Evolutionary conservation across 164 flowering plant species (phyloP).

Genomic region (Umbellularia californica): DNA sequence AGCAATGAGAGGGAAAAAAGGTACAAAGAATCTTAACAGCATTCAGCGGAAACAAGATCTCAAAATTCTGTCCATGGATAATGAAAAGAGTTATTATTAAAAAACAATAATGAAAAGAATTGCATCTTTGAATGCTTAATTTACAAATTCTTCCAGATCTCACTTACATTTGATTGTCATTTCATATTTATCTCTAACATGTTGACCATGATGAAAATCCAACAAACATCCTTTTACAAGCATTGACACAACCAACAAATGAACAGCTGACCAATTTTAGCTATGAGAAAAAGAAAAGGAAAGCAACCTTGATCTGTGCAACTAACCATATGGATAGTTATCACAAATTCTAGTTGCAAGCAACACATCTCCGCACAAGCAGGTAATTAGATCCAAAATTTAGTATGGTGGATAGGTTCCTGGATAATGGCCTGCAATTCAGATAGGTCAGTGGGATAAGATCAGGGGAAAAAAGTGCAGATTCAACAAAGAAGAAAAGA

Average conservation of each 20-base stretch:
- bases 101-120: too few relatives aligned
- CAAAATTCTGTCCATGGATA: too few relatives aligned
- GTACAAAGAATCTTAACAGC: too few relatives aligned
- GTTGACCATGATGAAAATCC: not conserved
- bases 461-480: not conserved
- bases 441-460: not conserved
- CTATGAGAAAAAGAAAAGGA: not conserved
- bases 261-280: not conserved
- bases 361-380: not conserved
- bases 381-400: not conserved
- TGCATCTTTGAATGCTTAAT: too few relatives aligned
- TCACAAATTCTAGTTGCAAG: not conserved
- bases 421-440: constrained; percentile 26
- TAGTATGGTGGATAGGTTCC: constrained; percentile 35
- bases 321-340: not conserved
- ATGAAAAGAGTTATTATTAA: too few relatives aligned
- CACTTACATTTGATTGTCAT: too few relatives aligned
- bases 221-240: not conserved
- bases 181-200: not conserved
- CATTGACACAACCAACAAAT: not conserved
- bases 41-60: too few relatives aligned
- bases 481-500: not conserved
- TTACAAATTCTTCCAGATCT: too few relatives aligned
- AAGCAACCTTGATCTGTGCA: not conserved
- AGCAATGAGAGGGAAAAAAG: too few relatives aligned